Percentiles rank a stretch among this genome's conserved stretches.
Evolutionary conservation across 1,284 basidiomycete species (phyloP).

Genomic region (Pholiota adiposa): DNA sequence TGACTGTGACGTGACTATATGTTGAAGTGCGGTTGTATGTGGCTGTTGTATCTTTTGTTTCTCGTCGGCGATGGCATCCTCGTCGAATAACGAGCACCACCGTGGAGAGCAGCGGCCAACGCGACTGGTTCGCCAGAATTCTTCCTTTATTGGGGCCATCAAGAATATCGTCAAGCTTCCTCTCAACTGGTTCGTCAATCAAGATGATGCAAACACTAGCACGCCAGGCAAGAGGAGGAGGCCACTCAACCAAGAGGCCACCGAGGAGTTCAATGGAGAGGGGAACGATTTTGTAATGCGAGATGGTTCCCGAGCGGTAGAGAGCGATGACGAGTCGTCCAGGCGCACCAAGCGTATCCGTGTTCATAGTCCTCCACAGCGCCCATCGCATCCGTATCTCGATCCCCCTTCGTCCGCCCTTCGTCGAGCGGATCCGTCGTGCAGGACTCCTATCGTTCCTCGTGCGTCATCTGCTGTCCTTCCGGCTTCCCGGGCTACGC

Average conservation of each 20-base stretch:
- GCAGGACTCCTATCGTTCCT: constrained; percentile 29
- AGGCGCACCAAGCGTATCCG: constrained; percentile 56
- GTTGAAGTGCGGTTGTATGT: constrained; percentile 18
- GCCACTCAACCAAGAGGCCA: constrained; percentile 31
- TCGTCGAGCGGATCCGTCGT: constrained; percentile 29
- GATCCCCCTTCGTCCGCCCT: constrained; percentile 58
- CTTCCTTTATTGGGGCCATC: constrained; percentile 58
- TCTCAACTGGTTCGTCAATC: constrained; percentile 58
- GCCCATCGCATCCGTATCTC: constrained; percentile 44
- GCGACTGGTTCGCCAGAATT: constrained; percentile 48
- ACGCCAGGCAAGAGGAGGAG: constrained; percentile 57
- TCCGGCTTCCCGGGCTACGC: constrained; percentile 41
- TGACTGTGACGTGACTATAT: constrained; percentile 29
- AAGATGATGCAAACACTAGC: constrained; percentile 49
- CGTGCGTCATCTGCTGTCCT: constrained; percentile 43
- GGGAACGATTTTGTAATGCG: constrained; percentile 22
- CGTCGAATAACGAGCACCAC: constrained; percentile 25
- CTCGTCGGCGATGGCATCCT: constrained; percentile 33
- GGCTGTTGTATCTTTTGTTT: constrained; percentile 30
- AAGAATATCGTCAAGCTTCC: constrained; percentile 70
- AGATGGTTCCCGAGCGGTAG: constrained; percentile 4
- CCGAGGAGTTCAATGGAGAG: constrained; percentile 33
- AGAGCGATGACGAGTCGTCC: constrained; percentile 29
- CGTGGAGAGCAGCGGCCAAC: constrained; percentile 27
- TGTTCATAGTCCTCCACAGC: constrained; percentile 51